phyloP scores from a whole-genome alignment of 768 basidiomycete genomes.

The Kwoniella dendrophila region DNA sequence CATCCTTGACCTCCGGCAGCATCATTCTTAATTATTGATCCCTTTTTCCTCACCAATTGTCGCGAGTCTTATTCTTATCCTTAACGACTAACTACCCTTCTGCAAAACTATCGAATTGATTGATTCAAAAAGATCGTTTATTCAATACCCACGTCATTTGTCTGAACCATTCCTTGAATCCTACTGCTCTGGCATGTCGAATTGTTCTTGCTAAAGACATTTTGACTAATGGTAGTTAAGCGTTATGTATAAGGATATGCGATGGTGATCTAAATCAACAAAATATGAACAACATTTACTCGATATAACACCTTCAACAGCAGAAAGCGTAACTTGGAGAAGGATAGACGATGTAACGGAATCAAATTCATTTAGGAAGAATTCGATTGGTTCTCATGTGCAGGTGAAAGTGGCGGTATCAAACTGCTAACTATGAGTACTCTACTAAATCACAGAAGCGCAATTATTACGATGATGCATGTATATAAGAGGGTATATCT shows the following conservation, averaged over 20 bases:
- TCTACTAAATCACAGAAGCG: too few relatives aligned
- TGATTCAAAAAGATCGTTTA: too few relatives aligned
- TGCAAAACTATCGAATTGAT: too few relatives aligned
- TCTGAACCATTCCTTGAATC: slow-evolving; percentile 83
- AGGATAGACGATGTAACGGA: slow-evolving; percentile 4
- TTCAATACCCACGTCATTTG: slow-evolving; percentile 60
- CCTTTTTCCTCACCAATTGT: too few relatives aligned
- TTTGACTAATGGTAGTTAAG: slow-evolving; percentile 57
- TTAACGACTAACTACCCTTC: too few relatives aligned
- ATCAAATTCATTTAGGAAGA: slow-evolving; percentile 1
- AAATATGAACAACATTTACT: neutral
- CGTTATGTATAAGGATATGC: neutral
- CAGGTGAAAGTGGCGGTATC: neutral
- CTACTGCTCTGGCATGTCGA: slow-evolving; percentile 73
- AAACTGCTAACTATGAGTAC: neutral
- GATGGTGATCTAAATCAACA: neutral
- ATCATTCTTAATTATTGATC: neutral
- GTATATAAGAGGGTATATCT: too few relatives aligned
- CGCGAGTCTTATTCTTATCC: too few relatives aligned
- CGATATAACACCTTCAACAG: too few relatives aligned
- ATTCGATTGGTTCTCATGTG: neutral
- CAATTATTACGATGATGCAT: too few relatives aligned
- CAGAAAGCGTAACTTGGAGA: too few relatives aligned
- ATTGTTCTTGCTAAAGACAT: slow-evolving; percentile 75
- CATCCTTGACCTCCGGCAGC: neutral